Percentiles rank a stretch among this genome's conserved stretches.
Evolutionary conservation across 2,329 filamentous ascomycete species (phyloP).

Genomic region (Ambrosiella cleistominuta): DNA sequence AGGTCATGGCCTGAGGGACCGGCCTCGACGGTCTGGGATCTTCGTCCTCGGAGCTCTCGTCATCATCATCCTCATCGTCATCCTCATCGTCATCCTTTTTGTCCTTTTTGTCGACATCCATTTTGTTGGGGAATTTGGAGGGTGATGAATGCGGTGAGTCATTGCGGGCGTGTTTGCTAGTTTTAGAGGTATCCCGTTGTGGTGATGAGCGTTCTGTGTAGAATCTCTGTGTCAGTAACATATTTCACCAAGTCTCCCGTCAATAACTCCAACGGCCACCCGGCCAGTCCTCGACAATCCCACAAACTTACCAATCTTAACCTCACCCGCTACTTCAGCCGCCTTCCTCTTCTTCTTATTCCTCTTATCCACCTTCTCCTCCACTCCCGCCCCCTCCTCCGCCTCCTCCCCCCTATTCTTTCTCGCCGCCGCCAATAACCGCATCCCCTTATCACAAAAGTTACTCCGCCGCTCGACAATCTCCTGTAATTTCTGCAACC

Average conservation of each 20-base stretch:
- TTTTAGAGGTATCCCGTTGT: conserved; percentile 31
- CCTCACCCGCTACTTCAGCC: conserved; percentile 37
- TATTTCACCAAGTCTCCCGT: background rate
- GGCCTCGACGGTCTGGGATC: conserved; percentile 42
- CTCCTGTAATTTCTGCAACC: conserved; percentile 46
- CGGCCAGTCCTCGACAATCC: too few relatives aligned
- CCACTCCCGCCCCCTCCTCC: conserved; percentile 27
- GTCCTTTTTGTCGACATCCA: conserved; percentile 41
- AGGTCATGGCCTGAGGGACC: conserved; percentile 68
- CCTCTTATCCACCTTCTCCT: conserved; percentile 32
- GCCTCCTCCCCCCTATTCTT: conserved; percentile 43
- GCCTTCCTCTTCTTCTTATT: conserved; percentile 73
- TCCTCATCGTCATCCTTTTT: conserved; percentile 25
- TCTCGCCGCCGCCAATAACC: conserved; percentile 46
- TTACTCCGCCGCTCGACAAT: conserved; percentile 49
- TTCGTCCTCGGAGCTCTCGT: conserved; percentile 38
- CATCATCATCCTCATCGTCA: conserved; percentile 26
- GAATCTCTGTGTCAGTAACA: background rate
- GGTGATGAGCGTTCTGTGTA: conserved; percentile 35
- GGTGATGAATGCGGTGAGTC: conserved; percentile 44
- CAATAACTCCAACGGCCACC: background rate
- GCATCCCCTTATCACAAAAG: conserved; percentile 56
- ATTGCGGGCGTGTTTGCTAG: conserved; percentile 32
- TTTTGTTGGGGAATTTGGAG: conserved; percentile 33
- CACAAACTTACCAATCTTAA: conserved; percentile 19